Evolutionary conservation across 2,329 filamentous ascomycete genomes (phyloP).

Genomic region (Knoxdaviesia proteae): DNA sequence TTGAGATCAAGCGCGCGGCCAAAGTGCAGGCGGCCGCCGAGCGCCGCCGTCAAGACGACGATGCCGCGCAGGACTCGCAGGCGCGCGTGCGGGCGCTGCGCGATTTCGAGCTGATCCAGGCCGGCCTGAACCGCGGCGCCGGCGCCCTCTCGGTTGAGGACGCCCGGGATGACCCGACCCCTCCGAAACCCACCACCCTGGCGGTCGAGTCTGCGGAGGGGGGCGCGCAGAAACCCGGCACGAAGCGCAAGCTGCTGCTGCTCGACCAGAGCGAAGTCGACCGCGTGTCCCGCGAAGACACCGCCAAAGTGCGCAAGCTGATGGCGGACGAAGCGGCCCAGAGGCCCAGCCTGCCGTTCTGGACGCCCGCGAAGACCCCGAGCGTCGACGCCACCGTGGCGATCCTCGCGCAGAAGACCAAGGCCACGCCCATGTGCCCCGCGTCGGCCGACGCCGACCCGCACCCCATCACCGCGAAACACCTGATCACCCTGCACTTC

Average conservation of each 20-base stretch:
- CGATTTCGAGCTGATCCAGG: constrained; percentile 74
- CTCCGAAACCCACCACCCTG: too few relatives aligned
- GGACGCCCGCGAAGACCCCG: constrained; percentile 73
- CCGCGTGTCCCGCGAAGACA: constrained; percentile 48
- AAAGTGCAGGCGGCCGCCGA: constrained; percentile 30
- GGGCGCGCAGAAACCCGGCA: constrained; percentile 6
- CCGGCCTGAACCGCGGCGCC: constrained; percentile 31
- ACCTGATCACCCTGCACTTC: constrained; percentile 57
- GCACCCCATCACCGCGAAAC: constrained; percentile 61
- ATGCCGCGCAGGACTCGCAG: constrained; percentile 46
- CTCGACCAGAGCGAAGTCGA: constrained; percentile 58
- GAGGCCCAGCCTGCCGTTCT: constrained; percentile 62
- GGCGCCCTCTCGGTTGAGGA: neutral
- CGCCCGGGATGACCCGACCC: too few relatives aligned
- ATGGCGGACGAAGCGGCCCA: constrained; percentile 53
- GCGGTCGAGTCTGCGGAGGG: neutral
- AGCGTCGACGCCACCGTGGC: constrained; percentile 22
- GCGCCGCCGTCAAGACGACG: constrained; percentile 27
- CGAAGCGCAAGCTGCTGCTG: constrained; percentile 54
- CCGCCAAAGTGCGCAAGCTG: constrained; percentile 44
- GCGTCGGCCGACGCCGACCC: constrained; percentile 43
- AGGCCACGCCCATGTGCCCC: constrained; percentile 55
- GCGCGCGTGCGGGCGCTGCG: constrained; percentile 47
- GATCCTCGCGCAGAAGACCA: constrained; percentile 37
- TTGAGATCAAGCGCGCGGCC: constrained; percentile 71